A percentile compares a stretch with the other conserved stretches of the same genome.
phyloP scores from a whole-genome alignment of 352 stramenopile genomes.

The Pythium plurisporium region DNA sequence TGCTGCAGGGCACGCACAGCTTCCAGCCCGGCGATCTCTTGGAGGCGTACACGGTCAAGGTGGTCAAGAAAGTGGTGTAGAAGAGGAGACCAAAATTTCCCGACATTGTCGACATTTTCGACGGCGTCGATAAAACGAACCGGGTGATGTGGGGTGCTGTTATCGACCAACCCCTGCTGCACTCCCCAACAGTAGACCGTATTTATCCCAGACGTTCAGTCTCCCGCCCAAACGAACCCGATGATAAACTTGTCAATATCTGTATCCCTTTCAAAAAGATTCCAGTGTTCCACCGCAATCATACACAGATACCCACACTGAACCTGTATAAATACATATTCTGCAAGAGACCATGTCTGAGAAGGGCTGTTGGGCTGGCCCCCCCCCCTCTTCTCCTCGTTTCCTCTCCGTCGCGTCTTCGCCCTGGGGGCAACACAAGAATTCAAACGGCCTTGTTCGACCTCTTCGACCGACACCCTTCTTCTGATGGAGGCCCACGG shows the following conservation, averaged over 20 bases:
- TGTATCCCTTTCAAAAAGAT: no score
- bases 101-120: conserved; percentile 12
- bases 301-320: not conserved
- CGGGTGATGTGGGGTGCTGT: no score
- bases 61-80: conserved; percentile 65
- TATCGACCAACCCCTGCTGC: no score
- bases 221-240: not conserved
- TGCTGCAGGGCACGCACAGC: conserved; percentile 89
- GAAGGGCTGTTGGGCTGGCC: not conserved
- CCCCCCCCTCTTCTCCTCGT: not conserved
- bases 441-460: no score
- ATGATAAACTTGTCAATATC: no score
- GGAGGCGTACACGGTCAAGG: conserved; percentile 82
- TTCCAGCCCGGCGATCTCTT: conserved; percentile 95
- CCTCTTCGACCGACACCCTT: no score
- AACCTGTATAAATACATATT: not conserved
- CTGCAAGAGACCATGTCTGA: not conserved
- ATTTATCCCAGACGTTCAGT: conserved; percentile 19
- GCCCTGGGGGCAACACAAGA: no score
- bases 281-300: not conserved
- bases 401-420: not conserved
- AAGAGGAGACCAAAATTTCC: no score
- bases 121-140: not conserved
- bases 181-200: conserved; percentile 22
- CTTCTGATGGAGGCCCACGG: conserved; percentile 49